Conservation (phyloP, 768 basidiomycete species). For the Leccinum obscurum region DNA sequence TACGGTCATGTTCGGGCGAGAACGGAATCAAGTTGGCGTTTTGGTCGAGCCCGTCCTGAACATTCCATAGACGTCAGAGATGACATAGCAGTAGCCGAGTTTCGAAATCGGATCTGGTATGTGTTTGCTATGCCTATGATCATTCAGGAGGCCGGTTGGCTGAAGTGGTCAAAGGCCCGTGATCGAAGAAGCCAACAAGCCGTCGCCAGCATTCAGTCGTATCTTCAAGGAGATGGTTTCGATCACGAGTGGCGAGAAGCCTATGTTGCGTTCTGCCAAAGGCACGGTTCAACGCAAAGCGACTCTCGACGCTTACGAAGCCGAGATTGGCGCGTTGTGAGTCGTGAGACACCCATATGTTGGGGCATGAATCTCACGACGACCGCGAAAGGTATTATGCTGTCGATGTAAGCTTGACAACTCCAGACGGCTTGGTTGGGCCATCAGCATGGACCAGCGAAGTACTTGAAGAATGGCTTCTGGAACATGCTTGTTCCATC, state of each 20-base stretch:
- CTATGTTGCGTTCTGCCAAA: conserved; percentile 45
- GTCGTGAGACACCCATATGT: background rate
- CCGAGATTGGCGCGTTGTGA: conserved; percentile 50
- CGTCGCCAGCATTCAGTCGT: conserved; percentile 42
- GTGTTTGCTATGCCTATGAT: background rate
- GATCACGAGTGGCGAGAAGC: conserved; percentile 41
- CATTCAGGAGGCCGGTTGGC: background rate
- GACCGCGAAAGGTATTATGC: conserved; percentile 30
- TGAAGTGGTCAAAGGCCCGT: conserved; percentile 29
- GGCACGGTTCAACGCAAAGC: conserved; percentile 45
- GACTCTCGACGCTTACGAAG: conserved; percentile 38
- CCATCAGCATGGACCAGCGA: conserved; percentile 28
- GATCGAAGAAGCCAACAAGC: conserved; percentile 45
- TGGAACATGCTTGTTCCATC: conserved; percentile 23
- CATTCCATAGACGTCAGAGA: conserved; percentile 23
- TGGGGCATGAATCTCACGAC: background rate
- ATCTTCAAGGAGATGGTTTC: conserved; percentile 57
- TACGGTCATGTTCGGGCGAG: conserved; percentile 36
- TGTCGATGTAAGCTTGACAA: conserved; percentile 28
- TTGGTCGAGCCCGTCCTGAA: conserved; percentile 30
- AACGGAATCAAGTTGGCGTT: conserved; percentile 32
- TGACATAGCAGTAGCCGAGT: conserved; percentile 23
- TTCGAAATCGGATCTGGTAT: conserved; percentile 36
- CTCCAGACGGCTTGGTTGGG: conserved; percentile 20
- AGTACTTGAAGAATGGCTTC: conserved; percentile 28